phyloP scores from a whole-genome alignment of 1,139 yeast species.

The Debaryomyces singareniensis region DNA sequence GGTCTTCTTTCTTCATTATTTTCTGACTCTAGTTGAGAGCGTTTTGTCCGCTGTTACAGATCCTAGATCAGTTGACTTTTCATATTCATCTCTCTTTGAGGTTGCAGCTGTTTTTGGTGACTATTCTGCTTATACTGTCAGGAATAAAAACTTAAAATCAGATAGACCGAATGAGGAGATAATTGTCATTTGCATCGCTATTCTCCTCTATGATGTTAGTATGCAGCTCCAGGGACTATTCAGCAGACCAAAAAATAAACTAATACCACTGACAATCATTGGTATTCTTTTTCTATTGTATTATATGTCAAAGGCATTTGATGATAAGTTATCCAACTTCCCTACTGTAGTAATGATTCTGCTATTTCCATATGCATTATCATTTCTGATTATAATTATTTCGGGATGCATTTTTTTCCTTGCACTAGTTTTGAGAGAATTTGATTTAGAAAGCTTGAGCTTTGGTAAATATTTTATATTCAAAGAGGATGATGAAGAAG shows the following conservation, averaged over 20 bases:
- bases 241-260: constrained; percentile 45
- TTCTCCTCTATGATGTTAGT: constrained; percentile 48
- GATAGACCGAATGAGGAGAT: constrained; percentile 49
- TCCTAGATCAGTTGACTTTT: too few relatives aligned
- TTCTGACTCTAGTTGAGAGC: constrained; percentile 65
- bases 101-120: too few relatives aligned
- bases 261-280: constrained; percentile 55
- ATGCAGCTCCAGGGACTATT: constrained; percentile 55
- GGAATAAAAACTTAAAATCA: too few relatives aligned
- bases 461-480: constrained; percentile 39
- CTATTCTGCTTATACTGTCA: too few relatives aligned
- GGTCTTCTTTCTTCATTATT: constrained; percentile 53
- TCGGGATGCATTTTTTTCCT: constrained; percentile 47
- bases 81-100: too few relatives aligned
- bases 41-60: constrained; percentile 59
- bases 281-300: constrained; percentile 47
- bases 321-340: constrained; percentile 36
- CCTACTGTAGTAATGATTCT: constrained; percentile 54
- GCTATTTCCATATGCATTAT: constrained; percentile 54
- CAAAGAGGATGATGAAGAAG: constrained; percentile 24
- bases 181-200: constrained; percentile 44
- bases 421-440: constrained; percentile 58
- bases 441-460: constrained; percentile 37
- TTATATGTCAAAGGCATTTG: constrained; percentile 29
- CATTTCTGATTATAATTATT: constrained; percentile 41